phyloP scores from a whole-genome alignment of 345 rosid species.

The Clausena lansium region DNA sequence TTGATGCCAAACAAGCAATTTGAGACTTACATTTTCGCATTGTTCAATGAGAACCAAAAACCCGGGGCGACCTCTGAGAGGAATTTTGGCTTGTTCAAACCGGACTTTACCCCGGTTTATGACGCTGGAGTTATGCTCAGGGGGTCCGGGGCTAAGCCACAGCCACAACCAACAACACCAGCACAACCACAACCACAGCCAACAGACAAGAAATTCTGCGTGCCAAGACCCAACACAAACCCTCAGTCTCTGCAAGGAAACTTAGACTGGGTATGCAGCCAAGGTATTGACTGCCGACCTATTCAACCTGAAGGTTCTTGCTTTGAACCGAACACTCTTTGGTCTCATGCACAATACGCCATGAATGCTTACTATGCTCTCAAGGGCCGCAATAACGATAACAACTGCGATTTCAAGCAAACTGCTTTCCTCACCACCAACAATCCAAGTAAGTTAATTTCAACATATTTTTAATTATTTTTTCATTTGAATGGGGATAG shows the following conservation, averaged over 20 bases:
- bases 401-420: constrained; percentile 48
- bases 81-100: constrained; percentile 75
- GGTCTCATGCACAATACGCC: constrained; percentile 55
- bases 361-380: constrained; percentile 69
- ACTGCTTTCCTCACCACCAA: constrained; percentile 38
- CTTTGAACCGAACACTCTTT: constrained; percentile 47
- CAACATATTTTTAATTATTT: neutral
- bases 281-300: constrained; percentile 67
- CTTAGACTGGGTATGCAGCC: constrained; percentile 60
- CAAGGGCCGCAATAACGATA: constrained; percentile 33
- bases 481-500: too few species aligned
- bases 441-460: constrained; percentile 49
- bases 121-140: constrained; percentile 47
- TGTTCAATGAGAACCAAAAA: constrained; percentile 79
- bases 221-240: constrained; percentile 40
- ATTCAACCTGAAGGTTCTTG: constrained; percentile 75
- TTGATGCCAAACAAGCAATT: constrained; percentile 67
- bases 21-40: constrained; percentile 68
- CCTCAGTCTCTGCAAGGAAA: constrained; percentile 50
- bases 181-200: neutral
- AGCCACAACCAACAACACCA: neutral
- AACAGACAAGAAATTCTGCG: constrained; percentile 49
- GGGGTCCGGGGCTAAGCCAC: neutral
- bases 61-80: constrained; percentile 64
- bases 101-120: constrained; percentile 73